Evolutionary conservation across 78 protist species (phyloP), one percentile per base, ranked within the genome.

Genomic region (Creolimax fragrantissima): DNA sequence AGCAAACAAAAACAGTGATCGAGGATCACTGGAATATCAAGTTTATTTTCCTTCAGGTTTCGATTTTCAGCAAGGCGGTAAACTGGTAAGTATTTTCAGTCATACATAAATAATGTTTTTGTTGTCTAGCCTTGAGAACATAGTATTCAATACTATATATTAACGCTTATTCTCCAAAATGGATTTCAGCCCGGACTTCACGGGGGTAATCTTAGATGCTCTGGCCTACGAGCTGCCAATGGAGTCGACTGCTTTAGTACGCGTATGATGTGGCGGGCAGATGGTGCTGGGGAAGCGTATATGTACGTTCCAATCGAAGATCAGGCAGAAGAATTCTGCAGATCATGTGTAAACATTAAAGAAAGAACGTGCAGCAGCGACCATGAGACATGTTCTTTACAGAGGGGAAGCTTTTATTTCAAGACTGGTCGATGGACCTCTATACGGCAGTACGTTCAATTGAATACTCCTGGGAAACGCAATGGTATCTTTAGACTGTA

Each of bases 131-230:
- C 74, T 58, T 58, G 24, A 0, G 74, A 58, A 17, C 11, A 58
- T 32, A 58, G 74, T 58, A 58, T 24, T 32, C 0, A 17, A 1
- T 32, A 58, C 74, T 58, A 0, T 32, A 17, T 32, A 24, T 58
- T 1, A 58, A 32, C 74, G 11, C 24, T 58, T 32, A 32, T 1
- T 58, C 11, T 58, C 24, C 24, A 32, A 32, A 17, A 32, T 58
- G 74, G n/a, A n/a, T n/a, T 58, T 17, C 74, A 58, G 74, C 88
- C 88, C 35, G 88, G 88, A 42, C 88, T 84, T 32, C 17, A 84
- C 17, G 88, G 88, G 11, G 88, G 88, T n/a, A 32, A 24, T 2
- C 11, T n/a, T n/a, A 84, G 35, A 24, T 84, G 88, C 24, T n/a
- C 47, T 84, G 88, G 88, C 45, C 17, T 37, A 24, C 45, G 45